These are phyloP conservation scores for Calonectria pseudoreteaudii DNA, from an alignment of 2,329 filamentous ascomycete genomes.

Conservation along the genomic window DNA sequence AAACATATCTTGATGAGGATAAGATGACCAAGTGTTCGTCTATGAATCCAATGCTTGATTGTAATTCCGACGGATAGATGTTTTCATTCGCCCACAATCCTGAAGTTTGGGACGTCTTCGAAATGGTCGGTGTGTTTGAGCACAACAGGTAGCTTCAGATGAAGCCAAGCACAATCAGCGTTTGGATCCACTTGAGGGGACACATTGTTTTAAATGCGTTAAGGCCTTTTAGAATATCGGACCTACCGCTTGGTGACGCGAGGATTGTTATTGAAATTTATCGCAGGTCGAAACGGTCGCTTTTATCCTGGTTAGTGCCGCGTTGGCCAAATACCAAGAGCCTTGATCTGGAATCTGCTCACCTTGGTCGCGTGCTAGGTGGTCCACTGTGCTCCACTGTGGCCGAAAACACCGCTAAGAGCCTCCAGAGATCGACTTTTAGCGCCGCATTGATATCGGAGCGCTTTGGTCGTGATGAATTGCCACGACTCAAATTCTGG, in stretches of 20 bases:
- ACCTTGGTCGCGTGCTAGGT: slow-evolving; percentile 7
- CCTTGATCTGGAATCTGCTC: slow-evolving; percentile 2
- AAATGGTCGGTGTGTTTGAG: background rate
- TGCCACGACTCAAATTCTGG: slow-evolving; percentile 17
- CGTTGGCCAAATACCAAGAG: background rate
- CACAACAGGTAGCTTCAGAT: background rate
- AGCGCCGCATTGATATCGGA: slow-evolving; percentile 26
- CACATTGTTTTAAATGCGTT: background rate
- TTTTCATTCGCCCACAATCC: background rate
- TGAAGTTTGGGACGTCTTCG: no score
- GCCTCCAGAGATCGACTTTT: slow-evolving; percentile 8
- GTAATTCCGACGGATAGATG: background rate
- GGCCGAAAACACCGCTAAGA: slow-evolving; percentile 3
- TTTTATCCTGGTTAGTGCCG: background rate
- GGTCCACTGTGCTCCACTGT: slow-evolving; percentile 22
- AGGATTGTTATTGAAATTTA: background rate
- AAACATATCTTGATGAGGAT: background rate
- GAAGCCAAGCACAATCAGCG: background rate
- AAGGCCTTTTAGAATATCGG: background rate
- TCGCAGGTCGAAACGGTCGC: background rate
- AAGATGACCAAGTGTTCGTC: background rate
- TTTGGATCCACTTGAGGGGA: background rate
- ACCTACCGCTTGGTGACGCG: background rate
- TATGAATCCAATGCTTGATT: background rate
- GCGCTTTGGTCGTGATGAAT: slow-evolving; percentile 6